phyloP scores from a whole-genome alignment of 805 yeast species.

The Saccharomyces mikatae region DNA sequence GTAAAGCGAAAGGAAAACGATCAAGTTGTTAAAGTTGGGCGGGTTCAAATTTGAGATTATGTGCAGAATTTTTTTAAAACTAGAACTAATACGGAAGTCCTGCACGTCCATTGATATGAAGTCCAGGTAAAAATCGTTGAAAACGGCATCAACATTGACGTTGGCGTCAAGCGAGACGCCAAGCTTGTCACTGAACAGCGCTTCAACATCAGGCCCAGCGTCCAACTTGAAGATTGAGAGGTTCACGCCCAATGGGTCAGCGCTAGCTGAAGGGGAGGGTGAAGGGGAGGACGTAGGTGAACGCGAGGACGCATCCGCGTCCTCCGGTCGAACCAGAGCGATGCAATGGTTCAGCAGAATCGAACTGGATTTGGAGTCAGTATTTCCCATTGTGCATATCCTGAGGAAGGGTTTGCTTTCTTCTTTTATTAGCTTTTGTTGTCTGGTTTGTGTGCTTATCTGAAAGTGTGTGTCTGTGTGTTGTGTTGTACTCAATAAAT shows the following conservation, averaged over 20 bases:
- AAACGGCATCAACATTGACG: slow-evolving; percentile 4
- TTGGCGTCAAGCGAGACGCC: background rate
- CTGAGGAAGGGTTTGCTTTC: background rate
- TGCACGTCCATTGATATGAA: slow-evolving; percentile 7
- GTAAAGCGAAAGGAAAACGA: background rate
- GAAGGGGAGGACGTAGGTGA: background rate
- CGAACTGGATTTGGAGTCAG: slow-evolving; percentile 53
- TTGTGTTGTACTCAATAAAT: background rate
- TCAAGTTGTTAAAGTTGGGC: background rate
- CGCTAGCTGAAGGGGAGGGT: background rate
- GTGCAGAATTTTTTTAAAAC: background rate
- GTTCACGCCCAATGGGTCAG: background rate
- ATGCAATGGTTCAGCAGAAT: slow-evolving; percentile 45
- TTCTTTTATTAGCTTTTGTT: background rate
- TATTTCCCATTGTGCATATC: slow-evolving; percentile 48
- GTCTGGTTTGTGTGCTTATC: background rate
- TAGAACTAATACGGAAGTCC: background rate
- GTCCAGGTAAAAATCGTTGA: slow-evolving; percentile 25
- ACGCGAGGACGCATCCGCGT: background rate
- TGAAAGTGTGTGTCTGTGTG: background rate
- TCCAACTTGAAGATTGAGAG: background rate
- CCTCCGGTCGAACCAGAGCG: slow-evolving; percentile 12
- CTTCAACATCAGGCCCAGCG: background rate
- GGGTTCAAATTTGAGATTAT: background rate
- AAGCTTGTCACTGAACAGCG: background rate